These are phyloP conservation scores for Zopfia rhizophila DNA, from an alignment of 2,329 filamentous ascomycete species.

Conservation along the genomic window DNA sequence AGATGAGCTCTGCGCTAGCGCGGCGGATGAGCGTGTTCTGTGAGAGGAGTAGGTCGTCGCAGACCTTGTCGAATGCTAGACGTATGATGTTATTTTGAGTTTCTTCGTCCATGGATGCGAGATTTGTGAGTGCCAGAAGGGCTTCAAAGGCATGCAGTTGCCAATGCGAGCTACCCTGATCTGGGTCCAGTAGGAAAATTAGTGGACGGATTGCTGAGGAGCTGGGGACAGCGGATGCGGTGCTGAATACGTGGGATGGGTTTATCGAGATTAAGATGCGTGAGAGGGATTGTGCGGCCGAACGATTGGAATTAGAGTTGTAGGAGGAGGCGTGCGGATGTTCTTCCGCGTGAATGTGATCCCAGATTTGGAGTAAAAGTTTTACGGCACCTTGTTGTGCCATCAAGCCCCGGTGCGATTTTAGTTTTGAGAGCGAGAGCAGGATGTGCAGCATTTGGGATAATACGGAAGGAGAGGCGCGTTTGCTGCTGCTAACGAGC, in stretches of 20 bases:
- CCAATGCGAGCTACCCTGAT: slow-evolving; percentile 66
- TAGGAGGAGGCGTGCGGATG: slow-evolving; percentile 55
- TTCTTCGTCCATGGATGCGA: slow-evolving; percentile 77
- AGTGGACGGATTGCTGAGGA: slow-evolving; percentile 86
- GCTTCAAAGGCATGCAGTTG: slow-evolving; percentile 90
- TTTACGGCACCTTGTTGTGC: slow-evolving; percentile 95
- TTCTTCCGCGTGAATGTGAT: slow-evolving; percentile 64
- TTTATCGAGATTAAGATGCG: slow-evolving; percentile 89
- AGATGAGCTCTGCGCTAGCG: slow-evolving; percentile 87
- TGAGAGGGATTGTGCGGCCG: slow-evolving; percentile 81
- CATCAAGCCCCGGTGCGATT: slow-evolving; percentile 78
- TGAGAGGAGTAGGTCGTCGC: slow-evolving; percentile 83
- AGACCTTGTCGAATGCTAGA: slow-evolving; percentile 74
- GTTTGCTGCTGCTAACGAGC: slow-evolving; percentile 79
- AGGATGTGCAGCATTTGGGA: slow-evolving; percentile 80
- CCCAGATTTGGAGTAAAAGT: slow-evolving; percentile 78
- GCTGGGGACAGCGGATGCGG: slow-evolving; percentile 75
- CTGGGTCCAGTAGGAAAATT: slow-evolving; percentile 74
- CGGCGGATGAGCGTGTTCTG: slow-evolving; percentile 80
- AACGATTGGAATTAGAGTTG: slow-evolving; percentile 57
- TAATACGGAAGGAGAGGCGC: slow-evolving; percentile 75
- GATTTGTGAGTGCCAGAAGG: slow-evolving; percentile 91
- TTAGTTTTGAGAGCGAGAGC: slow-evolving; percentile 78
- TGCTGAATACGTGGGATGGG: slow-evolving; percentile 84
- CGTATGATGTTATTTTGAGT: slow-evolving; percentile 77